Evolutionary conservation across 768 basidiomycete genomes (phyloP).

Genomic region (Termitomyces titanicus): DNA sequence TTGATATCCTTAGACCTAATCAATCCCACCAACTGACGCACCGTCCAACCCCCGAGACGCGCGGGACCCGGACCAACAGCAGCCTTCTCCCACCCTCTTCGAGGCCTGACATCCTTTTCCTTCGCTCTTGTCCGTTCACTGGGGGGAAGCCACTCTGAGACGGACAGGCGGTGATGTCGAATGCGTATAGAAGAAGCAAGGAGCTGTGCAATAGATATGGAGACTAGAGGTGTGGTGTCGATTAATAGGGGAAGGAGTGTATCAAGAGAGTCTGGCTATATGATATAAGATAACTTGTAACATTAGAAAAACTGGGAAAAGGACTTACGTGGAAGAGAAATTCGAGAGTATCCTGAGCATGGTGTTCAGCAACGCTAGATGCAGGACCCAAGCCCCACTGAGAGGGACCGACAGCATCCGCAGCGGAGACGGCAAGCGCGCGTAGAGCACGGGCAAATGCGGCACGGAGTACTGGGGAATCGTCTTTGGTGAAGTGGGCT

Average conservation of each 20-base stretch:
- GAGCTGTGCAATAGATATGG: constrained; percentile 55
- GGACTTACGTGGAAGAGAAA: constrained; percentile 54
- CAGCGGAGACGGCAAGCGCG: constrained; percentile 52
- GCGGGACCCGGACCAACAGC: not conserved
- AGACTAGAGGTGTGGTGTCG: constrained; percentile 27
- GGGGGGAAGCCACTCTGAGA: constrained; percentile 63
- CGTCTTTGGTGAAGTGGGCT: constrained; percentile 39
- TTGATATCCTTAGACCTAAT: not conserved
- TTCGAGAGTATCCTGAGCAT: constrained; percentile 56
- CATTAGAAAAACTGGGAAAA: not conserved
- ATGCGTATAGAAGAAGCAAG: constrained; percentile 50
- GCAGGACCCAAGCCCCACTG: constrained; percentile 59
- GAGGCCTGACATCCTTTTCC: not conserved
- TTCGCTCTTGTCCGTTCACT: constrained; percentile 29
- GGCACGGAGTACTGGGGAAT: constrained; percentile 38
- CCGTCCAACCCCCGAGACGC: not conserved
- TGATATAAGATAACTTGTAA: not conserved
- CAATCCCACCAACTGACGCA: not conserved
- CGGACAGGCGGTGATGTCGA: constrained; percentile 41
- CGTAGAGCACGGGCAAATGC: constrained; percentile 66
- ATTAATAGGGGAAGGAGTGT: constrained; percentile 47
- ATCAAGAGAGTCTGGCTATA: constrained; percentile 58
- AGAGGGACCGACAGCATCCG: constrained; percentile 68
- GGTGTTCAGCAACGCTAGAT: constrained; percentile 36
- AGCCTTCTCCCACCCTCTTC: constrained; percentile 4